Evolutionary conservation across 306 rosid species (phyloP).

Genomic region (Lagenaria siceraria): DNA sequence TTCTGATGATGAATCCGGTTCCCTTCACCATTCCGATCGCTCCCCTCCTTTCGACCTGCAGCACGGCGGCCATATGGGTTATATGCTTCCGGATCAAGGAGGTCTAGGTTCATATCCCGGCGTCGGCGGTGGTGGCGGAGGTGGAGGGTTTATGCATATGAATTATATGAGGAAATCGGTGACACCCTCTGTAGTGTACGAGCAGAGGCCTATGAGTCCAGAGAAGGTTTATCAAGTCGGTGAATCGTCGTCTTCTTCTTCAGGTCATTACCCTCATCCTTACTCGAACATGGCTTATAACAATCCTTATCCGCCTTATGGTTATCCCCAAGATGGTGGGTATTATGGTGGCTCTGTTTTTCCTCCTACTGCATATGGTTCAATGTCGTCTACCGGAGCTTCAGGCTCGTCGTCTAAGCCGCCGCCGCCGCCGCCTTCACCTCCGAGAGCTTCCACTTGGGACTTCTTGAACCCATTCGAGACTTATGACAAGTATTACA

Average conservation of each 20-base stretch:
- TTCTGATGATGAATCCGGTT: constrained; percentile 38
- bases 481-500: constrained; percentile 26
- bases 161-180: constrained; percentile 56
- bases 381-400: constrained; percentile 14
- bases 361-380: constrained; percentile 22
- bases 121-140: neutral
- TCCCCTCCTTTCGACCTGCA: constrained; percentile 50
- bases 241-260: constrained; percentile 64
- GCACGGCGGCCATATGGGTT: constrained; percentile 15
- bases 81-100: constrained; percentile 14
- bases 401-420: constrained; percentile 40
- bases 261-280: constrained; percentile 12
- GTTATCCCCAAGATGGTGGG: constrained; percentile 33
- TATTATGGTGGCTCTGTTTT: constrained; percentile 19
- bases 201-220: constrained; percentile 46
- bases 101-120: constrained; percentile 16
- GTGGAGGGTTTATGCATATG: constrained; percentile 33
- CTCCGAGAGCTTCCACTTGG: constrained; percentile 66
- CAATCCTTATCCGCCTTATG: constrained; percentile 18
- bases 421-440: constrained; percentile 76
- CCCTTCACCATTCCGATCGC: constrained; percentile 35
- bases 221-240: constrained; percentile 37
- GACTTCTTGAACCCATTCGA: constrained; percentile 64
- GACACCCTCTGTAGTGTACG: constrained; percentile 49
- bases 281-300: constrained; percentile 9